Conservation (phyloP, 805 yeast genomes). For the Candida incommunis region DNA sequence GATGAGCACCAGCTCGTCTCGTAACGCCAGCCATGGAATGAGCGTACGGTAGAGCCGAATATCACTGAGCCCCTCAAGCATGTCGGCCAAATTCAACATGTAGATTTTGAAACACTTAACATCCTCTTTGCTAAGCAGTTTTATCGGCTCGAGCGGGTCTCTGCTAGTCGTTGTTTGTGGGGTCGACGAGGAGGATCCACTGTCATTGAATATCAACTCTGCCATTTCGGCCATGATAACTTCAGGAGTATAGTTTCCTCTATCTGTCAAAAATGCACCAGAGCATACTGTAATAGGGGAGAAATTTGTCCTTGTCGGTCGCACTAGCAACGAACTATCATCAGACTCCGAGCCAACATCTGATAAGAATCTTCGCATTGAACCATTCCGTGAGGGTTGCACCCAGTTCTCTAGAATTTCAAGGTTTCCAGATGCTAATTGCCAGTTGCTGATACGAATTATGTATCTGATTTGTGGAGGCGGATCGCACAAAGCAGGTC, state of each 20-base stretch:
- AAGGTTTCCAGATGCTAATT: too few relatives aligned
- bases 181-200: too few relatives aligned
- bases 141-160: background rate
- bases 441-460: too few relatives aligned
- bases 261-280: background rate
- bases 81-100: background rate
- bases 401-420: too few relatives aligned
- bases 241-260: background rate
- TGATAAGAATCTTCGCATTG: background rate
- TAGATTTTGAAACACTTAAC: background rate
- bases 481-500: too few relatives aligned
- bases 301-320: background rate
- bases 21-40: conserved; percentile 1
- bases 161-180: too few relatives aligned
- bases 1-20: background rate
- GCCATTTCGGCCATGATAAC: background rate
- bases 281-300: background rate
- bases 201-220: background rate
- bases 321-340: background rate
- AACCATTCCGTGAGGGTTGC: too few relatives aligned
- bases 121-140: background rate
- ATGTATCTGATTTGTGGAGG: too few relatives aligned
- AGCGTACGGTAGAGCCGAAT: background rate
- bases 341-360: background rate
- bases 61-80: conserved; percentile 1